Evolutionary conservation across 805 yeast species (phyloP).

Genomic region (Starmerella sp.): DNA sequence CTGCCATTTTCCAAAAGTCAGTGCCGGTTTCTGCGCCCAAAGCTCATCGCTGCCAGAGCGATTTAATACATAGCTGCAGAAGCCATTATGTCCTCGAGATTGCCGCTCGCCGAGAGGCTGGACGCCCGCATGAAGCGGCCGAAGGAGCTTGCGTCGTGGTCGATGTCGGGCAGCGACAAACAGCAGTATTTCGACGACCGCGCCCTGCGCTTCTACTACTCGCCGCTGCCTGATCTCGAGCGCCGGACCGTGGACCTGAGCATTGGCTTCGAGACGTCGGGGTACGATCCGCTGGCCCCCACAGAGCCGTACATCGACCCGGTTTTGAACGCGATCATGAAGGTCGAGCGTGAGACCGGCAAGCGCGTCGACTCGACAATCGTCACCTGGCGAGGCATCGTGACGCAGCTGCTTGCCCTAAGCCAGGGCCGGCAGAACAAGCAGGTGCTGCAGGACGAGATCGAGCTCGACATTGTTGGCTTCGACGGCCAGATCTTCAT

Average conservation of each 20-base stretch:
- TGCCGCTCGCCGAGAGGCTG: constrained; percentile 24
- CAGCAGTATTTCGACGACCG: constrained; percentile 38
- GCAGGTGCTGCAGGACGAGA: constrained; percentile 34
- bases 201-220: constrained; percentile 59
- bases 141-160: constrained; percentile 59
- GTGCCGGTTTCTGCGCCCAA: no score
- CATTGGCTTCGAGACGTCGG: constrained; percentile 51
- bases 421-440: constrained; percentile 38
- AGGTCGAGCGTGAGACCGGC: constrained; percentile 40
- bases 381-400: constrained; percentile 73
- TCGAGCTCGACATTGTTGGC: constrained; percentile 51
- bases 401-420: constrained; percentile 59
- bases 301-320: constrained; percentile 38
- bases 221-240: constrained; percentile 60
- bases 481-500: constrained; percentile 49
- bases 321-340: constrained; percentile 43
- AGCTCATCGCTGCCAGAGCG: no score
- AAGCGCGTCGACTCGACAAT: constrained; percentile 50
- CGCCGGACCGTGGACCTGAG: constrained; percentile 45
- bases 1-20: no score
- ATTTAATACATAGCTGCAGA: no score
- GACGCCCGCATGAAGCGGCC: constrained; percentile 70
- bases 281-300: constrained; percentile 29
- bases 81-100: constrained; percentile 6
- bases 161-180: constrained; percentile 38